Base-by-base conservation (phyloP, 768 basidiomycete genomes). In the Clitopilus hobsonii region DNA sequence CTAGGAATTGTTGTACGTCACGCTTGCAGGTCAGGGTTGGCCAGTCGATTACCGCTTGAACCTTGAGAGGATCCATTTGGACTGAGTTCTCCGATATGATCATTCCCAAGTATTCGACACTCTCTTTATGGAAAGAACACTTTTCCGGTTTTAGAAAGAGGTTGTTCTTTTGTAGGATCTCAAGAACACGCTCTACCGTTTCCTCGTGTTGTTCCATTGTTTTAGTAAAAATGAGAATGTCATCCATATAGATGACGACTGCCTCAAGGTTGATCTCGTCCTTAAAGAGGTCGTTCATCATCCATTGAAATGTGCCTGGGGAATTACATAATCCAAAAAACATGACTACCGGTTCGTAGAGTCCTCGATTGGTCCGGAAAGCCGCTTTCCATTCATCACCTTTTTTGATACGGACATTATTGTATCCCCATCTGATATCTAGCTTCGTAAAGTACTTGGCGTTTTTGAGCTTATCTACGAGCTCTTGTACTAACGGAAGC, bases 321-420 rank as follows among this genome's bases (percentile, higher is more conserved):
- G 75, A 65, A 32, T 79, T 74, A 27, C 58, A 69, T 16, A 68
- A 50, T 0, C 73, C 71, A 45, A 65, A 76, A 50, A 67, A 75
- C 74, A 74, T 78, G 26, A 73, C 74, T 20, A 58, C 56, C 30
- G 57, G 73, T 62, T 80, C 68, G 41, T 65, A 77, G 0, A 66
- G 50, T 0, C 75, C 74, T 10, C 59, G 62, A 14, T 67, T 62
- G 0, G 69, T 72, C 0, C 60, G 48, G 58, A 83, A 73, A 14
- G 67, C 72, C 1, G 68, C 74, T 57, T 76, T 80, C 67, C 64
- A 70, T 60, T 77, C 64, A 51, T 78, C 67, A 1, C 74, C 75
- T 38, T 72, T 65, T 24, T 66, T 68, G 22, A 80, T 63, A 3
- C 59, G 26, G 20, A 67, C 49, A 10, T 73, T 70, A 56, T 77